phyloP scores from a whole-genome alignment of 371 early-diverging fungal species.

The Mucor plumbeus region DNA sequence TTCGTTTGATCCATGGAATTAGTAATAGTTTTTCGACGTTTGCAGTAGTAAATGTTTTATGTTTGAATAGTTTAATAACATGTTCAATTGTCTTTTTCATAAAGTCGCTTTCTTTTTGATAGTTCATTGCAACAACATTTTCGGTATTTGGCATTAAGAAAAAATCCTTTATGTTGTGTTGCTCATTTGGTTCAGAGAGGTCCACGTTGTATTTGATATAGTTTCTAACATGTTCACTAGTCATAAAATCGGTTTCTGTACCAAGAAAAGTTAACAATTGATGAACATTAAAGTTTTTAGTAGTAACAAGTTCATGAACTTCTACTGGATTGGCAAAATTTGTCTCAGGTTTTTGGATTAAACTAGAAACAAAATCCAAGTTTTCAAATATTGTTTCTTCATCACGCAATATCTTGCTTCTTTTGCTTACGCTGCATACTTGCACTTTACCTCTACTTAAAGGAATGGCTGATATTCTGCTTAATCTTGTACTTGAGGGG shows the following conservation, averaged over 20 bases:
- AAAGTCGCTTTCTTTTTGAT: background rate
- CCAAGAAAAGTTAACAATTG: background rate
- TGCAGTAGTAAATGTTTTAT: background rate
- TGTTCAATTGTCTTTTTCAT: background rate
- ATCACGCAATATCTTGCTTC: background rate
- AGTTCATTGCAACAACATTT: background rate
- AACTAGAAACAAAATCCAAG: background rate
- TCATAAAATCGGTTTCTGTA: background rate
- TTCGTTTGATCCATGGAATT: background rate
- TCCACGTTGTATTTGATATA: background rate
- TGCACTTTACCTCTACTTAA: background rate
- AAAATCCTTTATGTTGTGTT: background rate
- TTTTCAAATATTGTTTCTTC: background rate
- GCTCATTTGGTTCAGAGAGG: background rate
- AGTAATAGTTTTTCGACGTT: background rate
- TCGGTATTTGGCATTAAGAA: background rate
- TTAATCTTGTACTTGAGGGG: too few relatives aligned
- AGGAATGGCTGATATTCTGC: too few relatives aligned
- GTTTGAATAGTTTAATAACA: background rate
- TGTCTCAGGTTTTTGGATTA: background rate
- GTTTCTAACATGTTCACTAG: background rate
- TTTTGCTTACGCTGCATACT: background rate
- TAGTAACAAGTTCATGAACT: background rate
- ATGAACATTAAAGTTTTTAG: background rate
- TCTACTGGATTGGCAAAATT: background rate